These are phyloP conservation scores for Albophoma yamanashiensis DNA, from an alignment of 2,329 filamentous ascomycete species.

Conservation along the genomic window DNA sequence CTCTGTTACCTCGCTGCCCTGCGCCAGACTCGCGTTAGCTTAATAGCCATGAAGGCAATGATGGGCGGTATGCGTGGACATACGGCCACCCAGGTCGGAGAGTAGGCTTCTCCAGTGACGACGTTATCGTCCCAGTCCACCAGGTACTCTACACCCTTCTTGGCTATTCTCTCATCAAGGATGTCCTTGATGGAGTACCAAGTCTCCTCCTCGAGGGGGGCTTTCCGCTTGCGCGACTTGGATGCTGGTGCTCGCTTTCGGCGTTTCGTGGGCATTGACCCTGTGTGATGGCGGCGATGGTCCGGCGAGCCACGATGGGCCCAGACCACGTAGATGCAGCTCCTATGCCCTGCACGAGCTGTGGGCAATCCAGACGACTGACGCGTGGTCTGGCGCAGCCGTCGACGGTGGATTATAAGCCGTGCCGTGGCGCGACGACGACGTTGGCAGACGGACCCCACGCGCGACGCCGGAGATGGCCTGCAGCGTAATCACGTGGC, in stretches of 20 bases:
- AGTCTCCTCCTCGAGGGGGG: constrained; percentile 8
- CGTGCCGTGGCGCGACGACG: constrained; percentile 13
- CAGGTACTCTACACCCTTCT: constrained; percentile 19
- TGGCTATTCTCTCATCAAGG: constrained; percentile 19
- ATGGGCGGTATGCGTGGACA: background rate
- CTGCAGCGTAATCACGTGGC: constrained; percentile 7
- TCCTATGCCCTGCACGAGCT: background rate
- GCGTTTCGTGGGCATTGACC: constrained; percentile 22
- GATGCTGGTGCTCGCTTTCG: constrained; percentile 9
- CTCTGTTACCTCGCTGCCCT: constrained; percentile 20
- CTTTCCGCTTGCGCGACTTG: constrained; percentile 8
- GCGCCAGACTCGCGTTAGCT: constrained; percentile 8
- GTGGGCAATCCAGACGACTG: constrained; percentile 7
- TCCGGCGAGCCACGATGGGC: background rate
- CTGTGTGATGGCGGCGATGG: constrained; percentile 1
- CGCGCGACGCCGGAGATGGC: background rate
- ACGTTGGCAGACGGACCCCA: background rate
- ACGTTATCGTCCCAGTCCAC: constrained; percentile 26
- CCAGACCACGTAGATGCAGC: background rate
- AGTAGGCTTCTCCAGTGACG: constrained; percentile 19
- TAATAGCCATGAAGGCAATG: constrained; percentile 2
- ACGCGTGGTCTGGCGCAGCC: constrained; percentile 15
- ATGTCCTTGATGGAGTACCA: constrained; percentile 26
- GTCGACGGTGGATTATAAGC: constrained; percentile 21
- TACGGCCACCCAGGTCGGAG: constrained; percentile 20